Base-by-base conservation (phyloP, 495 filamentous ascomycete species). In the Pyrenula aspistea region DNA sequence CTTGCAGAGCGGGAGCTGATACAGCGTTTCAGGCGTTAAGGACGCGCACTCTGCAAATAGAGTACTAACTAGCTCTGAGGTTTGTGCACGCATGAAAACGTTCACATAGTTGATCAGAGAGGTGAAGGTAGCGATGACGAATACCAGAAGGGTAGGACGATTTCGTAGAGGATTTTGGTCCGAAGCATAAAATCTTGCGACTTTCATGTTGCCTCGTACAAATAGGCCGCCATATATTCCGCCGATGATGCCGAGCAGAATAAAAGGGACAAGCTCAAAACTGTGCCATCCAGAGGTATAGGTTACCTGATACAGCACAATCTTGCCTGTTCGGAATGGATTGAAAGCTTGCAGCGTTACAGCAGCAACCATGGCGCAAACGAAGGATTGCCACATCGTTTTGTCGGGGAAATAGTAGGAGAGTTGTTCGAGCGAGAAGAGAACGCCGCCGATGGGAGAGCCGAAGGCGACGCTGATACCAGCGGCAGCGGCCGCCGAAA, bases 371-470 rank as follows among this genome's bases (percentile, higher is more conserved):
- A 97, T 97, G 63, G 93, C 93, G 63, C 92, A 96, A 19, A 98
- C 93, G 71, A 98, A 97, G 66, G 89, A 95, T 66, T 96, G 92
- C 93, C 93, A 98, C 93, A 98, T 98, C 1, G 93, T 96, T 67
- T 96, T 97, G 65, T 98, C 93, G 1, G 93, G 93, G 60, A 98
- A 98, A 68, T 97, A 98, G 72, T 97, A 98, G 1, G 90, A 95
- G 12, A 98, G 72, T 78, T 96, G 92, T 80, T 82, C 47, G 4
- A 56, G 10, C 21, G 22, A 24, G 74, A 98, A 95, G 2, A 95
- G 71, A 19, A 95, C 89, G 21, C 89, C 89, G 24, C 93, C 93
- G 57, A 98, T 96, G 25, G 93, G 93, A 10, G 94, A 91, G 22
- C 94, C 93, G 66, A 99, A 99, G 42, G 93, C 94, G 47, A 99